Percentiles rank a stretch among this genome's conserved stretches.
These are phyloP conservation scores for Anthracocystis setariae DNA, from an alignment of 1,284 basidiomycete species.

Conservation along the genomic window DNA sequence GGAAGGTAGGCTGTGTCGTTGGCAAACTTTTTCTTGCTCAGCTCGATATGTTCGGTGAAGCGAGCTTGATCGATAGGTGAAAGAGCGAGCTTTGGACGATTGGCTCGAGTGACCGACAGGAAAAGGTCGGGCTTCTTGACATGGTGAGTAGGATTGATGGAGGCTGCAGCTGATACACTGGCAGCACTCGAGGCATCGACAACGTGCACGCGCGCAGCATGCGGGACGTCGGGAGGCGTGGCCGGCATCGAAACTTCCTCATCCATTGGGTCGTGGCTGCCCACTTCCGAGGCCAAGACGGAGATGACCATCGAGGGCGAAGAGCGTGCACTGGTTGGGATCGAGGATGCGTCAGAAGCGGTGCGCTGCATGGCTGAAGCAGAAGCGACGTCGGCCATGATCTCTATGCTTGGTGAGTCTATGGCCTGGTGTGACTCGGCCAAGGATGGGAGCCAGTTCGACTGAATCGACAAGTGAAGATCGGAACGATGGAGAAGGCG, in stretches of 20 bases:
- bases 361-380: conserved; percentile 25
- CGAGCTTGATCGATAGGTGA: conserved; percentile 24
- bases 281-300: conserved; percentile 17
- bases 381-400: conserved; percentile 11
- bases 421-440: not conserved
- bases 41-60: conserved; percentile 34
- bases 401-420: not conserved
- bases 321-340: conserved; percentile 26
- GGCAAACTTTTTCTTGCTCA: conserved; percentile 42
- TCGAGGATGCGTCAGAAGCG: conserved; percentile 13
- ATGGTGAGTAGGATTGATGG: conserved; percentile 7
- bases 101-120: conserved; percentile 16
- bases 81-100: conserved; percentile 29
- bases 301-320: conserved; percentile 32
- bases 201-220: conserved; percentile 9
- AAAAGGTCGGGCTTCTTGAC: conserved; percentile 27
- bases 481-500: not conserved
- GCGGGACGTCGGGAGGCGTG: conserved; percentile 29
- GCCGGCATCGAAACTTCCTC: conserved; percentile 42
- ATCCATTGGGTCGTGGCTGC: conserved; percentile 26
- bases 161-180: conserved; percentile 7
- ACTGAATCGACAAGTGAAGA: not conserved
- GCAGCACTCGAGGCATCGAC: conserved; percentile 3
- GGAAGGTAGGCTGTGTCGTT: conserved; percentile 44
- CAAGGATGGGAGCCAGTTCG: not conserved